Evolutionary conservation across 805 yeast species (phyloP), one percentile per base, ranked within the genome.

Genomic region (Teunomyces pallodes): DNA sequence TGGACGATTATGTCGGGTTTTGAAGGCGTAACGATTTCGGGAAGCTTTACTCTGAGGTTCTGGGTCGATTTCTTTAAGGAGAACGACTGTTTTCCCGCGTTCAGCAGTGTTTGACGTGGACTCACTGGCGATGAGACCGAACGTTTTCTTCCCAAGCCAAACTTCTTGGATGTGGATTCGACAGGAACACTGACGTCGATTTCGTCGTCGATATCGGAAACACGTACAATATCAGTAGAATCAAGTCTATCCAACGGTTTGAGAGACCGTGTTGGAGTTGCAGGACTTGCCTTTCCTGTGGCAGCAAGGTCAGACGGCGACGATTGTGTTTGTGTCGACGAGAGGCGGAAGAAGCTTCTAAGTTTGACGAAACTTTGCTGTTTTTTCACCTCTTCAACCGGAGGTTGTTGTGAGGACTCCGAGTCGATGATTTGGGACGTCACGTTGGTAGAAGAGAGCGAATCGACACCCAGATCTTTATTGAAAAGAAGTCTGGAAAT

Each of bases 281-380:
- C 16, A 4, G 41, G 41, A 5, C 12, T 14, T 13, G 14, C 12
- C 29, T 20, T 30, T 20, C n/a, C 42, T 30, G 26, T 13, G n/a
- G 20, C 28, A n/a, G 24, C 36, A 4, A 9, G 17, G 4, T 32
- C 35, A 16, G 36, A 27, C 5, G 35, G 10, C 2, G 43, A 42
- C 10, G 46, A 26, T 20, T 27, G 35, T 13, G 30, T 13, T 5
- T 44, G 42, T 2, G 44, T 31, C 35, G 54, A 35, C 26, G 54
- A 44, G 27, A 65, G 49, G 27, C 60, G 61, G 55, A 68, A 66
- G 17, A 68, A 50, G 36, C 55, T 61, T 47, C 64, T 64, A 31
- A 69, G 55, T 47, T 61, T 67, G 26, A 55, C 54, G 49, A 66
- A 54, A 30, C 67, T 53, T n/a, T 60, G 57, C 42, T 51, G 60